These are phyloP conservation scores for Trypanosoma mega DNA, from an alignment of 208 protist genomes.

Conservation along the genomic window DNA sequence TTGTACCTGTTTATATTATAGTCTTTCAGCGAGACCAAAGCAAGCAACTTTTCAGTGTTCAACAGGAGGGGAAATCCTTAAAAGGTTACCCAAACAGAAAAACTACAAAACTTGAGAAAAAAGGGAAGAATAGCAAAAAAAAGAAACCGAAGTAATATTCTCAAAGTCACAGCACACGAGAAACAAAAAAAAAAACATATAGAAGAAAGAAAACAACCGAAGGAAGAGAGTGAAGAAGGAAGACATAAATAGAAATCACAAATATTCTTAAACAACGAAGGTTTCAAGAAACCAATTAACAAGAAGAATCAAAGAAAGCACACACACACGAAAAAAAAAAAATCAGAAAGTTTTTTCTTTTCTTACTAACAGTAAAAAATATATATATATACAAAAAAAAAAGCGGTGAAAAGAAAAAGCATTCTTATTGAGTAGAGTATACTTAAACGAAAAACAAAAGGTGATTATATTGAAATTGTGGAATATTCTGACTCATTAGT, in stretches of 20 bases:
- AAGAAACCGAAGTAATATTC: too few relatives aligned
- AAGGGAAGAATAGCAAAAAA: too few relatives aligned
- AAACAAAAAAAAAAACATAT: constrained; percentile 1
- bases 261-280: constrained; percentile 1
- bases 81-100: too few relatives aligned
- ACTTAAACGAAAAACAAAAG: neutral
- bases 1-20: too few relatives aligned
- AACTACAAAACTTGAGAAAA: too few relatives aligned
- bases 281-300: neutral
- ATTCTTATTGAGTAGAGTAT: constrained; percentile 2
- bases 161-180: too few relatives aligned
- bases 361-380: too few relatives aligned
- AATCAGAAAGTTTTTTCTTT: too few relatives aligned
- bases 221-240: neutral
- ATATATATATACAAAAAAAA: constrained; percentile 3
- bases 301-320: neutral
- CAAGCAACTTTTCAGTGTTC: too few relatives aligned
- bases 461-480: neutral
- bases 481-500: too few relatives aligned
- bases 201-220: neutral
- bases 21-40: too few relatives aligned
- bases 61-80: too few relatives aligned
- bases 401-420: neutral
- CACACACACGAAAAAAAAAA: constrained; percentile 5
- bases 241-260: neutral